A percentile compares a stretch with the other conserved stretches of the same genome.
Conservation (phyloP, 768 basidiomycete species). For the Phlebiopsis flavidoalba region DNA sequence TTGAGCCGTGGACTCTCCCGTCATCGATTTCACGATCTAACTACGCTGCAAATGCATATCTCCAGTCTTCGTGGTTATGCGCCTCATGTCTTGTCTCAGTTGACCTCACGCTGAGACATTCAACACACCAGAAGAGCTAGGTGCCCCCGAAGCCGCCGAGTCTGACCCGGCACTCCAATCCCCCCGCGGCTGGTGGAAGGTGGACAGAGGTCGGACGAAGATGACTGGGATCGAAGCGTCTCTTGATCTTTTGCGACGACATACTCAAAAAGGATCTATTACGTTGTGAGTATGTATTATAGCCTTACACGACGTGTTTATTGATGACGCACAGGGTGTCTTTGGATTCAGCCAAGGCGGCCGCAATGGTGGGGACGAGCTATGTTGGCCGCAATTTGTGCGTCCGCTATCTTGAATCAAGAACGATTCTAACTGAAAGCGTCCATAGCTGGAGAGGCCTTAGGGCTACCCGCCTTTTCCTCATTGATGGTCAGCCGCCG, state of each 20-base stretch:
- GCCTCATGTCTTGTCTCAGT: conserved; percentile 58
- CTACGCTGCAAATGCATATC: not conserved
- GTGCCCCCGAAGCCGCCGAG: conserved; percentile 31
- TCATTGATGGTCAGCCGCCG: conserved; percentile 56
- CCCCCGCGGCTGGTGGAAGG: conserved; percentile 74
- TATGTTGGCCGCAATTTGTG: conserved; percentile 71
- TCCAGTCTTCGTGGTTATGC: conserved; percentile 72
- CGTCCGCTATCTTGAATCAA: conserved; percentile 16
- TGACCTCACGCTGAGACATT: conserved; percentile 43
- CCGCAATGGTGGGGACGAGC: conserved; percentile 65
- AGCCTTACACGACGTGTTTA: not conserved
- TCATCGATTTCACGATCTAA: not conserved
- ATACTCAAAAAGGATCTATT: conserved; percentile 52
- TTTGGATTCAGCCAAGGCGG: conserved; percentile 82
- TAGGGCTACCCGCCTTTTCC: conserved; percentile 49
- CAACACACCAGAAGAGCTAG: conserved; percentile 28
- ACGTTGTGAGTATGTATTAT: conserved; percentile 44
- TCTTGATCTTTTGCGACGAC: conserved; percentile 47
- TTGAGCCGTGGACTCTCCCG: conserved; percentile 20
- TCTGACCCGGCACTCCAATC: conserved; percentile 47
- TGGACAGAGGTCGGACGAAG: conserved; percentile 45
- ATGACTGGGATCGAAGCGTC: conserved; percentile 55
- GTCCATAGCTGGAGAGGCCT: conserved; percentile 45
- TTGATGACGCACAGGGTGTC: conserved; percentile 48
- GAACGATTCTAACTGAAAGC: not conserved